These are phyloP conservation scores for Euphrasia arctica DNA, from an alignment of 305 asterid genomes.

Conservation along the genomic window DNA sequence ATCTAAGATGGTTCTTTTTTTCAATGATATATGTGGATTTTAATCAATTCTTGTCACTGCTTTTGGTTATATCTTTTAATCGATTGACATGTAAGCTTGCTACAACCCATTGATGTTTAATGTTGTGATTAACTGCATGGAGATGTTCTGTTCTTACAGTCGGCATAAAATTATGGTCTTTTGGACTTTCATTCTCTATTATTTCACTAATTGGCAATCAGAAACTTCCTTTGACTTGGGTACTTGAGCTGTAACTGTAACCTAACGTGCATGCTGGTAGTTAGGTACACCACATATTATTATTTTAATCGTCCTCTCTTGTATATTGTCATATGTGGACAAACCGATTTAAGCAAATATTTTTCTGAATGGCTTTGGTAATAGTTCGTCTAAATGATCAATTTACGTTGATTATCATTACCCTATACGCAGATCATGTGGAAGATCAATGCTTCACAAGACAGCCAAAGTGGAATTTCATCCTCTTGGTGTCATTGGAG, in stretches of 20 bases:
- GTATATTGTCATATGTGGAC: conserved; percentile 11
- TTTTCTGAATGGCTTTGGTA: conserved; percentile 18
- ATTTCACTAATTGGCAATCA: conserved; percentile 4
- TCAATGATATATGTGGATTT: conserved; percentile 5
- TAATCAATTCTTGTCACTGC: conserved; percentile 20
- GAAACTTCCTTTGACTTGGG: conserved; percentile 19
- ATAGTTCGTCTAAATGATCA: conserved; percentile 17
- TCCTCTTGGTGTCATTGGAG: conserved; percentile 96
- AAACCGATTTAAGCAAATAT: conserved; percentile 10
- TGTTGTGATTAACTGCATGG: conserved; percentile 19
- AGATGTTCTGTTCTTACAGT: conserved; percentile 7
- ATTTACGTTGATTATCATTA: conserved; percentile 17
- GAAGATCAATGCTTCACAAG: conserved; percentile 98
- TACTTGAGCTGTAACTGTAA: no score
- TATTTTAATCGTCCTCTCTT: conserved; percentile 12
- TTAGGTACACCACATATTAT: conserved; percentile 7
- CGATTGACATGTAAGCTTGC: conserved; percentile 18
- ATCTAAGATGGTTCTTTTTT: background rate
- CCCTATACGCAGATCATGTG: conserved; percentile 63
- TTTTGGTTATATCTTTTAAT: conserved; percentile 17
- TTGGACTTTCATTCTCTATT: conserved; percentile 18
- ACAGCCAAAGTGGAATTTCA: conserved; percentile 88
- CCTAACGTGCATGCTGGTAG: conserved; percentile 23
- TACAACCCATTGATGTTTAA: conserved; percentile 5
- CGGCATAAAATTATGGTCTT: conserved; percentile 15